Evolutionary conservation across 108 stramenopile genomes (phyloP).

Genomic region (Nannochloropsis oceanica): DNA sequence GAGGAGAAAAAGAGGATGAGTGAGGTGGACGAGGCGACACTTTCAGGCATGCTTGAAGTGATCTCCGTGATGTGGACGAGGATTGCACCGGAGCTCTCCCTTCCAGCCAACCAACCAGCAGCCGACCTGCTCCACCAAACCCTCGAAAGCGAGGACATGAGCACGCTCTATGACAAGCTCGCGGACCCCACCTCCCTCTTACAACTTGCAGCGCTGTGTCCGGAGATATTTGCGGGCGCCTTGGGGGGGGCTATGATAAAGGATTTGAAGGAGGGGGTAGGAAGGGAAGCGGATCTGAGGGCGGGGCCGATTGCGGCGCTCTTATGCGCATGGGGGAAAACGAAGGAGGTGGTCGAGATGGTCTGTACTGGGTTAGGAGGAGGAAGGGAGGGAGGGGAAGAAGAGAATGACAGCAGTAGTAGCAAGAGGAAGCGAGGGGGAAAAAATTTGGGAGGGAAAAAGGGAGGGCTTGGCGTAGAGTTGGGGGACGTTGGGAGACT

Average conservation of each 20-base stretch:
- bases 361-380: slow-evolving; percentile 1
- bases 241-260: slow-evolving; percentile 8
- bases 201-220: slow-evolving; percentile 5
- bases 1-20: background rate
- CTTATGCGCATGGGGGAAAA: slow-evolving; percentile 18
- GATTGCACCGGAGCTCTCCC: background rate
- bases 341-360: slow-evolving; percentile 8
- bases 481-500: background rate
- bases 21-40: background rate
- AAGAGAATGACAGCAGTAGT: background rate
- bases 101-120: slow-evolving; percentile 1
- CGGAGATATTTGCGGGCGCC: background rate
- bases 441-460: background rate
- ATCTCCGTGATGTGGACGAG: slow-evolving; percentile 12
- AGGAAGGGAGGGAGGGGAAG: background rate
- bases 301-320: slow-evolving; percentile 6
- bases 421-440: background rate
- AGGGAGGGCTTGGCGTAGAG: background rate
- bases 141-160: background rate
- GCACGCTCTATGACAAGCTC: background rate
- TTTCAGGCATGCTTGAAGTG: slow-evolving; percentile 9
- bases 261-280: slow-evolving; percentile 1
- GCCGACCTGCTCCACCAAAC: slow-evolving; percentile 11
- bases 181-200: background rate
- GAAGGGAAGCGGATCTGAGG: background rate